Percentiles rank a stretch among this genome's conserved stretches.
Evolutionary conservation across 2,329 filamentous ascomycete species (phyloP).

Genomic region (Aphanoascus verrucosus): DNA sequence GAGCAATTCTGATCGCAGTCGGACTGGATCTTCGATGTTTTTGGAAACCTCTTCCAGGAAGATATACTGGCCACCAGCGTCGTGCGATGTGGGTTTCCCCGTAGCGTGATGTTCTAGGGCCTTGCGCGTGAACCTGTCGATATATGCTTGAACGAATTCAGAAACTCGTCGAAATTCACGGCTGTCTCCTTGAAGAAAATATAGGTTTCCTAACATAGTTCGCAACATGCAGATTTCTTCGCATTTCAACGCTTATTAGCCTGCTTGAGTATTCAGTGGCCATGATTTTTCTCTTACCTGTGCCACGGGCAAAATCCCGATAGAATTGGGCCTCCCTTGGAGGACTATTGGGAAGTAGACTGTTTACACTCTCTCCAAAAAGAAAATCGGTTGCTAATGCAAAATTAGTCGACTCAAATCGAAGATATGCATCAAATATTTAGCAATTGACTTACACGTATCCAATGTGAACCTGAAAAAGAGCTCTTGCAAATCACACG

Average conservation of each 20-base stretch:
- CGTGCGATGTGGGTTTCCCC: constrained; percentile 12
- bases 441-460: constrained; percentile 14
- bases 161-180: constrained; percentile 12
- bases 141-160: constrained; percentile 12
- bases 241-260: not conserved
- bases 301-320: constrained; percentile 19
- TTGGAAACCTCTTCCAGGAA: constrained; percentile 41
- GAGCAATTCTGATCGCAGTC: constrained; percentile 41
- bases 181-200: constrained; percentile 14
- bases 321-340: constrained; percentile 41
- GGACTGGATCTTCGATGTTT: constrained; percentile 38
- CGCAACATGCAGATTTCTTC: constrained; percentile 14
- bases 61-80: constrained; percentile 30
- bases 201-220: constrained; percentile 7
- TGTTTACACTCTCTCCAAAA: constrained; percentile 62
- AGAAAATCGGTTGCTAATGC: constrained; percentile 68
- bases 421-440: too few species aligned
- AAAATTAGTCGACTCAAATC: too few species aligned
- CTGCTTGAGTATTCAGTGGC: not conserved
- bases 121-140: constrained; percentile 27
- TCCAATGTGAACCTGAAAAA: constrained; percentile 82
- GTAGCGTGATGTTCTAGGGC: constrained; percentile 17
- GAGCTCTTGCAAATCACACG: constrained; percentile 61
- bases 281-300: constrained; percentile 6
- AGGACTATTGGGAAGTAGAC: constrained; percentile 36